A percentile compares a stretch with the other conserved stretches of the same genome.
phyloP scores from a whole-genome alignment of 371 early-diverging fungal genomes.

The Mortierella sp. region DNA sequence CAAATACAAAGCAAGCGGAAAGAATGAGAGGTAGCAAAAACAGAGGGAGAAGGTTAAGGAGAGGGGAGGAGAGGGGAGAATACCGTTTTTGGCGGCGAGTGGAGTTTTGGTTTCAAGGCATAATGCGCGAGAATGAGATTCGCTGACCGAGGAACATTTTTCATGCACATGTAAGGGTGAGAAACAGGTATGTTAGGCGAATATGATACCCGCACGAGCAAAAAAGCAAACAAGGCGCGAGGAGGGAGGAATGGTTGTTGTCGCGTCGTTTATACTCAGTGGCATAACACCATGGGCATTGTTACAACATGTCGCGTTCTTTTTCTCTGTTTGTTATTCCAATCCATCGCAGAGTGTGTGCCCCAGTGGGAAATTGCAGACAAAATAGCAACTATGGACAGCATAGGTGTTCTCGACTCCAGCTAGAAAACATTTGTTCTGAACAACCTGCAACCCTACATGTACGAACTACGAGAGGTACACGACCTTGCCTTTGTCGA shows the following conservation, averaged over 20 bases:
- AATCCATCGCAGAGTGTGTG: too few species aligned
- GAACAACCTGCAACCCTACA: too few species aligned
- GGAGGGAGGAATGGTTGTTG: neutral
- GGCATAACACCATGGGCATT: neutral
- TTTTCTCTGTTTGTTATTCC: too few species aligned
- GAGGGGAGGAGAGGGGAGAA: neutral
- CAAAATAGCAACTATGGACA: neutral
- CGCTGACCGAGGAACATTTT: neutral
- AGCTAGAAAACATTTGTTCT: neutral
- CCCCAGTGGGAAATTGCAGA: too few species aligned
- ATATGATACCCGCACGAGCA: neutral
- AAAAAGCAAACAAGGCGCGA: neutral
- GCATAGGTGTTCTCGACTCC: too few species aligned
- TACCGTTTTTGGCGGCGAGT: neutral
- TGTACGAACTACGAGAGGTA: too few species aligned
- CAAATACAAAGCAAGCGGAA: neutral
- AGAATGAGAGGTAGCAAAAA: neutral
- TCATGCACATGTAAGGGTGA: neutral
- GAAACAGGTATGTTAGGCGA: neutral
- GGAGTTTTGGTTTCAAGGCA: too few species aligned
- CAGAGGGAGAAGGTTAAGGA: neutral
- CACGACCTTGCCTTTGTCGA: too few species aligned
- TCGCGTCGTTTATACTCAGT: neutral
- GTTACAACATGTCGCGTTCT: neutral
- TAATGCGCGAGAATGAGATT: neutral